These are phyloP conservation scores for Russula griseocarnosa DNA, from an alignment of 768 basidiomycete species.

Conservation along the genomic window DNA sequence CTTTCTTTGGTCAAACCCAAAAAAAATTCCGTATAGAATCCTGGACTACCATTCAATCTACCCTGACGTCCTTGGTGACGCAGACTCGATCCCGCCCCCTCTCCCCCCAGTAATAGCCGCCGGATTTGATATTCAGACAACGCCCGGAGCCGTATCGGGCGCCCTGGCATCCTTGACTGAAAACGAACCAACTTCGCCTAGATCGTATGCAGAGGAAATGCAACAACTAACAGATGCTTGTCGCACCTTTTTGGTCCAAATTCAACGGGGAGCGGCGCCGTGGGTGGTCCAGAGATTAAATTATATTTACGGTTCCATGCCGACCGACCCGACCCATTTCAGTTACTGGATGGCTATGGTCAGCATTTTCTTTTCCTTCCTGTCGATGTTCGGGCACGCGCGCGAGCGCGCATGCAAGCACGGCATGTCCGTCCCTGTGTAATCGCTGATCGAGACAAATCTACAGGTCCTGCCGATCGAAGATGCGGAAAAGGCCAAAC, in stretches of 20 bases:
- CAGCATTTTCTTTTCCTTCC: conserved; percentile 29
- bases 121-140: background rate
- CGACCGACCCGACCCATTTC: conserved; percentile 64
- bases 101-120: conserved; percentile 1
- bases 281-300: conserved; percentile 91
- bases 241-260: conserved; percentile 55
- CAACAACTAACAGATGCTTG: conserved; percentile 50
- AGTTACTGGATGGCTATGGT: conserved; percentile 87
- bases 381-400: background rate
- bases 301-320: conserved; percentile 73
- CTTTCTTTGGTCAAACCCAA: background rate
- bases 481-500: conserved; percentile 81
- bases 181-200: conserved; percentile 1
- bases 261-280: conserved; percentile 71
- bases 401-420: background rate
- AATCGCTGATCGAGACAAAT: conserved; percentile 10
- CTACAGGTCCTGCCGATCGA: conserved; percentile 76
- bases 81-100: conserved; percentile 15
- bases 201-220: conserved; percentile 21
- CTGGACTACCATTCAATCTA: conserved; percentile 26
- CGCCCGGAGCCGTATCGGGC: conserved; percentile 6
- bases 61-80: conserved; percentile 15
- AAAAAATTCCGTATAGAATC: conserved; percentile 28
- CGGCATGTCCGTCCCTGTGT: background rate
- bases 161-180: background rate